A percentile compares a stretch with the other conserved stretches of the same genome.
Conservation (phyloP, 768 basidiomycete genomes). For the Kwoniella bestiolae region DNA sequence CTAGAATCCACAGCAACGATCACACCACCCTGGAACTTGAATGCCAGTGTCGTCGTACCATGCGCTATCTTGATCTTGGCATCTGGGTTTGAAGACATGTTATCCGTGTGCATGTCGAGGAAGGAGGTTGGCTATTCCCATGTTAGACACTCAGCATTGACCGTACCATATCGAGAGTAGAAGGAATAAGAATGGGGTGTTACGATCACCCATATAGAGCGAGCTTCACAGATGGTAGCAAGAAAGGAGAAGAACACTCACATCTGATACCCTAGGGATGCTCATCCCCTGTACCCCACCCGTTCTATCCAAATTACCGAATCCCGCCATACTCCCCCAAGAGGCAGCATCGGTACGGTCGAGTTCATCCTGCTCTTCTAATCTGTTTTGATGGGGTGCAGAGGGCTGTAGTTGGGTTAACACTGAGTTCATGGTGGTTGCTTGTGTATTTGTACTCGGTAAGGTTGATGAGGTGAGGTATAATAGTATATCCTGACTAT, state of each 20-base stretch:
- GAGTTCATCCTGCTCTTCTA: slow-evolving; percentile 23
- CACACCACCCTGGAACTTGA: slow-evolving; percentile 93
- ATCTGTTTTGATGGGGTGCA: slow-evolving; percentile 11
- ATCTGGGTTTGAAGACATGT: slow-evolving; percentile 80
- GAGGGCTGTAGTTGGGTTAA: slow-evolving; percentile 33
- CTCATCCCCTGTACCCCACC: slow-evolving; percentile 53
- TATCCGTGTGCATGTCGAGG: slow-evolving; percentile 90
- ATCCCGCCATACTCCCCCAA: slow-evolving; percentile 45
- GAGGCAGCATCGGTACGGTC: slow-evolving; percentile 28
- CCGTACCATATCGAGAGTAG: no score
- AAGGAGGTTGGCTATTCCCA: slow-evolving; percentile 85
- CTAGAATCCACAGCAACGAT: slow-evolving; percentile 99
- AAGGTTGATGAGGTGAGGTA: neutral
- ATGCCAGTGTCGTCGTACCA: slow-evolving; percentile 96
- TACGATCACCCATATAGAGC: neutral
- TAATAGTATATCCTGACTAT: neutral
- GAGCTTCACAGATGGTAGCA: no score
- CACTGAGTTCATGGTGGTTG: slow-evolving; percentile 42
- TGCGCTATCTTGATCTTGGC: slow-evolving; percentile 98
- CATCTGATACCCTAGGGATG: slow-evolving; percentile 52
- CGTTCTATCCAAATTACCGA: slow-evolving; percentile 45
- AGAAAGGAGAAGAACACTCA: slow-evolving; percentile 29
- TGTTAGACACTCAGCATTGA: no score
- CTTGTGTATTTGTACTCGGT: neutral
- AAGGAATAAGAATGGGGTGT: no score